Evolutionary conservation across 202 grass and related monocot species (phyloP), one percentile per base, ranked within the genome.

Genomic region (Schoenoplectus triqueter): DNA sequence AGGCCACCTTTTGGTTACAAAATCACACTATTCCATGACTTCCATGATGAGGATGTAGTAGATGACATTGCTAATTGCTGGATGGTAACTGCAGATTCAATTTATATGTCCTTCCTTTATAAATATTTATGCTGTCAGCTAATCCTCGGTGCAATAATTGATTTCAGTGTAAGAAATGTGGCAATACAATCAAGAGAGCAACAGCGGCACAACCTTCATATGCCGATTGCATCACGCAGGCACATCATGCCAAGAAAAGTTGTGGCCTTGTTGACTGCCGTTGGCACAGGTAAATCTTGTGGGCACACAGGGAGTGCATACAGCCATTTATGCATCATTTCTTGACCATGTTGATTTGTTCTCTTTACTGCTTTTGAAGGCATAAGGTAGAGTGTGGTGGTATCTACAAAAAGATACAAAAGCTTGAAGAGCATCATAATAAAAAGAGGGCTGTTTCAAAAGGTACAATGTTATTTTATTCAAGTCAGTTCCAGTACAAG

Each of bases 11-110:
- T 42, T 85, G 94, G 94, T 17, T 97, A 97, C 64, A 86, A 80
- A 86, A 92, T 97, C 73, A 94, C 89, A 7, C 80, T 87, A 42
- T 69, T 86, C 2, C 94, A 97, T 92, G 90, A 88, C 84, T 92
- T 92, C 70, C 73, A 21, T 78, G 81, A 66, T 10, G 90, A 91
- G 54, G 73, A 76, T 76, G 20, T 55, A 55, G 76, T 84, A 19
- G 70, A 49, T 18, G 80, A 60, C 64, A 86, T 66, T 62, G 73
- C 85, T 70, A 2, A 76, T 71, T 68, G 75, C 10, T 92, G 90
- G 92, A 77, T 85, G 87, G 94, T 97, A 90, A 3, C 19, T 73
- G 85, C 52, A 64, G 7, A n/a, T 81, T 11, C 46, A 46, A 87
- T 55, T 4, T 78, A 72, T 1, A 67, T 40, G 13, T 67, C n/a